phyloP scores from a whole-genome alignment of 2,329 filamentous ascomycete species.

The Peltaster fructicola region DNA sequence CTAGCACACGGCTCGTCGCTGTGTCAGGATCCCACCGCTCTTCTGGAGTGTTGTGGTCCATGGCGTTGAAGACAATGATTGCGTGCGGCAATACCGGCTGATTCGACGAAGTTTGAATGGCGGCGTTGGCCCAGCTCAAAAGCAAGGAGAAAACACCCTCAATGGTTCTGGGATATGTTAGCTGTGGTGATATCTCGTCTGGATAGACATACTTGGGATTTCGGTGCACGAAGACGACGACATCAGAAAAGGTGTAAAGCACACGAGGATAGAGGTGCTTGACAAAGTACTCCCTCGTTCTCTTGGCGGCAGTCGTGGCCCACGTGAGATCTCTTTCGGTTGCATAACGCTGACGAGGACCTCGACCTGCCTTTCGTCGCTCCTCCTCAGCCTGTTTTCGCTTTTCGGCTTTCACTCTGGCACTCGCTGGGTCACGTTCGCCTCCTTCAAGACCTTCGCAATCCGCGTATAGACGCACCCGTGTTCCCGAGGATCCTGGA shows the following conservation, averaged over 20 bases:
- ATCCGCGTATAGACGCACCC: slow-evolving; percentile 25
- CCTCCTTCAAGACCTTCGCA: too few species aligned
- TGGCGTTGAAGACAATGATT: slow-evolving; percentile 33
- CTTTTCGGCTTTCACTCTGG: too few species aligned
- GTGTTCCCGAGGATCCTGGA: slow-evolving; percentile 20
- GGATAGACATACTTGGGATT: slow-evolving; percentile 15
- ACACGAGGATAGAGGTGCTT: slow-evolving; percentile 20
- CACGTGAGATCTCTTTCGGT: slow-evolving; percentile 9
- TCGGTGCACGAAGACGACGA: slow-evolving; percentile 21
- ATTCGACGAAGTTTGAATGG: slow-evolving; percentile 33
- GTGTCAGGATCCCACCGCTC: slow-evolving; percentile 26
- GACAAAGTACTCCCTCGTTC: slow-evolving; percentile 16
- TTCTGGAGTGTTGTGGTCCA: slow-evolving; percentile 22
- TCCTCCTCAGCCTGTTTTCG: too few species aligned
- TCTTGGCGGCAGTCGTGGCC: too few species aligned
- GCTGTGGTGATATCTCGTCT: background rate
- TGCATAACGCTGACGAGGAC: slow-evolving; percentile 3
- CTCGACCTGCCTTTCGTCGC: too few species aligned
- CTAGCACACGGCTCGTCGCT: slow-evolving; percentile 24
- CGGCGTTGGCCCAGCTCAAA: slow-evolving; percentile 30
- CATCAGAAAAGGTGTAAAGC: slow-evolving; percentile 23
- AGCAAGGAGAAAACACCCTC: slow-evolving; percentile 27
- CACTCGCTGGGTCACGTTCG: too few species aligned
- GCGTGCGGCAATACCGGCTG: slow-evolving; percentile 35
- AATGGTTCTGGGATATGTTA: slow-evolving; percentile 18